Evolutionary conservation across 305 asterid genomes (phyloP).

Genomic region (Striga hermonthica): DNA sequence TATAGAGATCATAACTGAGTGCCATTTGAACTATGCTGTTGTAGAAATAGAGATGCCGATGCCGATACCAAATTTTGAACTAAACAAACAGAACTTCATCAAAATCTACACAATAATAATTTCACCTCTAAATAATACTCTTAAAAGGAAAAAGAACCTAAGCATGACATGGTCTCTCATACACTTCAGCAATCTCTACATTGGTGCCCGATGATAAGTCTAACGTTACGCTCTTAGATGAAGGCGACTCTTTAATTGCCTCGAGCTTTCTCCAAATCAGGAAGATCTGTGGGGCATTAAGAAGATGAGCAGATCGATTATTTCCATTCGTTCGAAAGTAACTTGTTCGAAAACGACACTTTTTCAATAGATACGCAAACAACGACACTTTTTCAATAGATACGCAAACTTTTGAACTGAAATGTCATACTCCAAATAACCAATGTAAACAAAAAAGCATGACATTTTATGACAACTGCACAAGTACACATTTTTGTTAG

Average conservation of each 20-base stretch:
- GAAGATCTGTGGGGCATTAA: constrained; percentile 61
- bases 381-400: no score
- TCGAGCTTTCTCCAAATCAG: constrained; percentile 82
- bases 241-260: constrained; percentile 33
- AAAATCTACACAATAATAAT: constrained; percentile 28
- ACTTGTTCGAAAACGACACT: no score
- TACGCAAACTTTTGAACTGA: no score
- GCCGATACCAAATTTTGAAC: constrained; percentile 19
- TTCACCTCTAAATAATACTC: constrained; percentile 19
- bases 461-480: no score
- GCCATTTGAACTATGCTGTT: not conserved
- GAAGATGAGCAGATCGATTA: constrained; percentile 11
- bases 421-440: no score
- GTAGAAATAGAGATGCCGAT: constrained; percentile 7
- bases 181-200: not conserved
- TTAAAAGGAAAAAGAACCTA: not conserved
- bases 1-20: not conserved
- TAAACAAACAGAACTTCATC: constrained; percentile 19
- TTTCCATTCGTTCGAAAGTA: not conserved
- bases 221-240: constrained; percentile 7
- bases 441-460: no score
- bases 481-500: no score
- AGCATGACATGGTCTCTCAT: constrained; percentile 1
- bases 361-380: no score
- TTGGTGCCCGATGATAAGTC: not conserved